A percentile compares a stretch with the other conserved stretches of the same genome.
Conservation (phyloP, 2,329 filamentous ascomycete species). For the Apiospora marii region DNA sequence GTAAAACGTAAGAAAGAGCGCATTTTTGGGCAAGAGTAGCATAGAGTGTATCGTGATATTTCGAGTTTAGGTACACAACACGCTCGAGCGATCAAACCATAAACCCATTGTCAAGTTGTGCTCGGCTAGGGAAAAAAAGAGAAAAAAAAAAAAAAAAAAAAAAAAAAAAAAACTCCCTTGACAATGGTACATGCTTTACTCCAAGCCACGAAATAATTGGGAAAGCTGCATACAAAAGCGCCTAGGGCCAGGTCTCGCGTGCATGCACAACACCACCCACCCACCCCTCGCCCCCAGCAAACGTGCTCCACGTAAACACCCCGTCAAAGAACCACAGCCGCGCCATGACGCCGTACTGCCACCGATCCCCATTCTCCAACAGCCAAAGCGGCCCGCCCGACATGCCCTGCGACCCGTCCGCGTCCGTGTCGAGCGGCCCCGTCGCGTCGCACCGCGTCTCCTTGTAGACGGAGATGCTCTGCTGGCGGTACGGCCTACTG, state of each 20-base stretch:
- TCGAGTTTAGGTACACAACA: too few relatives aligned
- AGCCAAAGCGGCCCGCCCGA: conserved; percentile 25
- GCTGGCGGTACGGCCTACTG: conserved; percentile 19
- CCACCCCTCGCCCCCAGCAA: background rate
- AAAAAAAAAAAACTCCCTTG: too few relatives aligned
- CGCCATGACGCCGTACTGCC: conserved; percentile 18
- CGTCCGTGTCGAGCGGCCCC: conserved; percentile 23
- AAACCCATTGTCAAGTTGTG: too few relatives aligned
- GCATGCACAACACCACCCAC: background rate
- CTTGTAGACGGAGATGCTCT: conserved; percentile 17
- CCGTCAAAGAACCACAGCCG: background rate
- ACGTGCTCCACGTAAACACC: background rate
- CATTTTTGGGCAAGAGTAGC: too few relatives aligned
- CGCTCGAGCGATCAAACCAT: too few relatives aligned
- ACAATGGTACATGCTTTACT: too few relatives aligned
- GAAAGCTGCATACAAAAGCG: background rate
- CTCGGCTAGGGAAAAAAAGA: too few relatives aligned
- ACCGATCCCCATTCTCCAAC: background rate
- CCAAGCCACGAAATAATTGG: too few relatives aligned
- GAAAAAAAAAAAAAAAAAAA: too few relatives aligned
- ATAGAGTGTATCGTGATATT: background rate
- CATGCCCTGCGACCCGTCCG: conserved; percentile 20
- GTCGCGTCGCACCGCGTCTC: conserved; percentile 15
- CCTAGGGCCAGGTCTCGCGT: background rate
- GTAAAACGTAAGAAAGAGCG: background rate